These are phyloP conservation scores for Saccharomyces jurei DNA, from an alignment of 805 yeast species.

Conservation along the genomic window DNA sequence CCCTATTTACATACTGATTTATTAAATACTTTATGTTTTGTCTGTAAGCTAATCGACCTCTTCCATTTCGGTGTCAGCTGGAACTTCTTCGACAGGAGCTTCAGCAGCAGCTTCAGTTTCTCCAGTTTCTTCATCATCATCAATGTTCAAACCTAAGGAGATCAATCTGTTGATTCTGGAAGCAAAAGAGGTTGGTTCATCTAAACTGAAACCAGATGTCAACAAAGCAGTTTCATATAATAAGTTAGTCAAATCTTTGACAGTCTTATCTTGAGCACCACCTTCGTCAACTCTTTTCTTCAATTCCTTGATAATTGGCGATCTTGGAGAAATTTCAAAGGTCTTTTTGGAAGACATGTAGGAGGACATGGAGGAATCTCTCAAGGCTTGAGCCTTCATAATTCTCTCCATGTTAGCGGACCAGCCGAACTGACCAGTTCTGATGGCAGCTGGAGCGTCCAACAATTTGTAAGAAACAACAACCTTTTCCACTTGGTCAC, in stretches of 20 bases:
- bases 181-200: constrained; percentile 97
- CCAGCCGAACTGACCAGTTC: constrained; percentile 99
- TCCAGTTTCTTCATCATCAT: constrained; percentile 61
- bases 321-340: constrained; percentile 95
- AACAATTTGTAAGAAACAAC: constrained; percentile 94
- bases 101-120: constrained; percentile 32
- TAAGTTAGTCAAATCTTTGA: constrained; percentile 92
- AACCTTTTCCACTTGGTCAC: constrained; percentile 98
- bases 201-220: constrained; percentile 97
- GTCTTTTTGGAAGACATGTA: constrained; percentile 99
- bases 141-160: constrained; percentile 96
- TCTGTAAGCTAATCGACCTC: constrained; percentile 67
- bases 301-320: constrained; percentile 90
- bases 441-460: constrained; percentile 99
- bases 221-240: constrained; percentile 95
- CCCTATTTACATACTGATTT: background rate
- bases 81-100: constrained; percentile 43
- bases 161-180: constrained; percentile 96
- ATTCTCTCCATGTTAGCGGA: constrained; percentile 99
- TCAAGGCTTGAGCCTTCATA: constrained; percentile 99
- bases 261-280: constrained; percentile 97
- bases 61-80: constrained; percentile 95
- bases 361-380: constrained; percentile 97
- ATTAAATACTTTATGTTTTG: background rate
- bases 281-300: constrained; percentile 93